A percentile compares a stretch with the other conserved stretches of the same genome.
Evolutionary conservation across 257 asterid species (phyloP).

Genomic region (Orobanche coerulescens): DNA sequence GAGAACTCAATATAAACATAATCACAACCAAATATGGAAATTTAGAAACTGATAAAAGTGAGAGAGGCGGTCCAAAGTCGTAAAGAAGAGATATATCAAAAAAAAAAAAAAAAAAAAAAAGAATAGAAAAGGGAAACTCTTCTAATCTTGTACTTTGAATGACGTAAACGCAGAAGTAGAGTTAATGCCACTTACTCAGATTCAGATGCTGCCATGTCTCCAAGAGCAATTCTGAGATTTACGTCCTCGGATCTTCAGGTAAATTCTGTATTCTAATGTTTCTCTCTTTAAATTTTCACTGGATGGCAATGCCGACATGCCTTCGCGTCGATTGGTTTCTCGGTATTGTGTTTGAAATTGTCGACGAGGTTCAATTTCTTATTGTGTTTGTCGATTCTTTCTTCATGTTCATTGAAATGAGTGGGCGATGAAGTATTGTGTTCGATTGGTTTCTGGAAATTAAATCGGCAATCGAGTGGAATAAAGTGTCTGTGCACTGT

Average conservation of each 20-base stretch:
- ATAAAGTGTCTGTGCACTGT: conserved; percentile 4
- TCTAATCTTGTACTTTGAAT: conserved; percentile 18
- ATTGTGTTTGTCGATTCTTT: neutral
- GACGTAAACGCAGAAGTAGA: conserved; percentile 27
- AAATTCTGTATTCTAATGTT: neutral
- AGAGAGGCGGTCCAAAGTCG: conserved; percentile 16
- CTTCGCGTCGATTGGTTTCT: neutral
- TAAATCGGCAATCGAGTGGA: conserved; percentile 17
- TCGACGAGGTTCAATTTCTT: conserved; percentile 5
- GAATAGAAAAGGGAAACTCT: too few species aligned
- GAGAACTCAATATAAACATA: neutral
- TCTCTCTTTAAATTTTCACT: neutral
- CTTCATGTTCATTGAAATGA: conserved; percentile 2
- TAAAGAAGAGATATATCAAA: too few species aligned
- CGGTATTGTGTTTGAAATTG: conserved; percentile 7
- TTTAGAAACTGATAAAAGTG: neutral
- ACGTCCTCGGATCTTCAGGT: conserved; percentile 37
- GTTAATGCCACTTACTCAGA: conserved; percentile 33
- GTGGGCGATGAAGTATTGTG: neutral
- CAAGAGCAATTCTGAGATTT: conserved; percentile 26
- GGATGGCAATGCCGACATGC: conserved; percentile 4
- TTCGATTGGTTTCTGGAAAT: conserved; percentile 17
- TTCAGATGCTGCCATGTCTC: conserved; percentile 37
- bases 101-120: too few species aligned
- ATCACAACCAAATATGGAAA: neutral